Percentiles rank a stretch among this genome's conserved stretches.
These are phyloP conservation scores for Tetrahymena borealis DNA, from an alignment of 73 alveolate species.

Conservation along the genomic window DNA sequence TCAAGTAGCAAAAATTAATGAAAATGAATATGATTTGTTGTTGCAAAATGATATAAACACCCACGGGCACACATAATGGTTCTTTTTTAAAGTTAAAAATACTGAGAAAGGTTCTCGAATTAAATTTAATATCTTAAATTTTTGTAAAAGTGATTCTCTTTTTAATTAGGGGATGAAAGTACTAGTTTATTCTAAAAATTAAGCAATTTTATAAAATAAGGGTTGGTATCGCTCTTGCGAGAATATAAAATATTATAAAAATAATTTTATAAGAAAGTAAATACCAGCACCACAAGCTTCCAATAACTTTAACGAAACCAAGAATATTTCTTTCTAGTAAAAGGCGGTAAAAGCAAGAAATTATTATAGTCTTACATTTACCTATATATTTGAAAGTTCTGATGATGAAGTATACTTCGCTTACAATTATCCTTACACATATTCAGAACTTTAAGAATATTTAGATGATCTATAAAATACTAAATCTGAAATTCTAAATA, in stretches of 20 bases:
- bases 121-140: slow-evolving; percentile 65
- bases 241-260: slow-evolving; percentile 33
- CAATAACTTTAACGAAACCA: slow-evolving; percentile 6
- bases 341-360: background rate
- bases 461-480: background rate
- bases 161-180: slow-evolving; percentile 91
- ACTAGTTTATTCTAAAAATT: slow-evolving; percentile 42
- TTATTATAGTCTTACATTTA: slow-evolving; percentile 57
- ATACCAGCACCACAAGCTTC: slow-evolving; percentile 18
- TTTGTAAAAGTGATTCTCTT: slow-evolving; percentile 63
- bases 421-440: slow-evolving; percentile 71
- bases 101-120: slow-evolving; percentile 1
- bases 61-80: slow-evolving; percentile 83
- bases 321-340: background rate
- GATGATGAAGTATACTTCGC: slow-evolving; percentile 71
- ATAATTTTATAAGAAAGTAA: slow-evolving; percentile 21
- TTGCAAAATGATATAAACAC: slow-evolving; percentile 79
- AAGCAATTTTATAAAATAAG: background rate
- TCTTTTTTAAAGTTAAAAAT: slow-evolving; percentile 45
- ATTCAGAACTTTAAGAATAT: slow-evolving; percentile 17
- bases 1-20: slow-evolving; percentile 43
- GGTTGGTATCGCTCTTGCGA: slow-evolving; percentile 36
- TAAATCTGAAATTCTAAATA: slow-evolving; percentile 5
- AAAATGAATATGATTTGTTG: slow-evolving; percentile 56
- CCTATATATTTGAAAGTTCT: slow-evolving; percentile 33